A percentile compares a stretch with the other conserved stretches of the same genome.
phyloP scores from a whole-genome alignment of 306 rosid species.

The Vachellia collinsii region DNA sequence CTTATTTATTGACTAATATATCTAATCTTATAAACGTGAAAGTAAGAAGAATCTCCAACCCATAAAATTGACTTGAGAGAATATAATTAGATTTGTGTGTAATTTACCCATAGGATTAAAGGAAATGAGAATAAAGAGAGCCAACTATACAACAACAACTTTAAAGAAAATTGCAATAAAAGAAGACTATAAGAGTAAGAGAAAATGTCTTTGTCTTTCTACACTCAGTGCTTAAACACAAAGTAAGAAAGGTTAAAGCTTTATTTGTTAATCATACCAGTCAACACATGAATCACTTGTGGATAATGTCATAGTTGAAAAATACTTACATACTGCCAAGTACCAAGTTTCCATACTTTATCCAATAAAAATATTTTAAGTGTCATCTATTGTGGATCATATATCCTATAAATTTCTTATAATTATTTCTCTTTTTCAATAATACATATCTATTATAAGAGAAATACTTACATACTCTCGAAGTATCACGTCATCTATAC shows the following conservation, averaged over 20 bases:
- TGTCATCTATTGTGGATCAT: no score
- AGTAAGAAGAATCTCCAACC: background rate
- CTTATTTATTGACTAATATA: background rate
- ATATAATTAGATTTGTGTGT: background rate
- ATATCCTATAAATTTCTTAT: no score
- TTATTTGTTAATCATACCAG: background rate
- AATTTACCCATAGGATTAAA: background rate
- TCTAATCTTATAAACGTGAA: background rate
- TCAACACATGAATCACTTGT: background rate
- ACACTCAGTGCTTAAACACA: background rate
- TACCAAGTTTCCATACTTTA: no score
- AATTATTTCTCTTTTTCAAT: no score
- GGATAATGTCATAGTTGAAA: background rate
- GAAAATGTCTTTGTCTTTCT: background rate
- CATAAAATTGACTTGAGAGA: background rate
- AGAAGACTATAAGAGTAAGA: background rate
- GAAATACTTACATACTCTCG: no score
- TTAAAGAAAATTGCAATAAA: background rate
- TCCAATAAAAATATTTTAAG: no score
- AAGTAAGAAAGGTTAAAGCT: background rate
- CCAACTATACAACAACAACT: background rate
- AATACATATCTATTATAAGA: no score
- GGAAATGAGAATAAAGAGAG: background rate
- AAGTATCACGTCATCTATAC: no score
- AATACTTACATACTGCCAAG: no score